A percentile compares a stretch with the other conserved stretches of the same genome.
These are phyloP conservation scores for Monosporascus sp. DNA, from an alignment of 2,329 filamentous ascomycete species.

Conservation along the genomic window DNA sequence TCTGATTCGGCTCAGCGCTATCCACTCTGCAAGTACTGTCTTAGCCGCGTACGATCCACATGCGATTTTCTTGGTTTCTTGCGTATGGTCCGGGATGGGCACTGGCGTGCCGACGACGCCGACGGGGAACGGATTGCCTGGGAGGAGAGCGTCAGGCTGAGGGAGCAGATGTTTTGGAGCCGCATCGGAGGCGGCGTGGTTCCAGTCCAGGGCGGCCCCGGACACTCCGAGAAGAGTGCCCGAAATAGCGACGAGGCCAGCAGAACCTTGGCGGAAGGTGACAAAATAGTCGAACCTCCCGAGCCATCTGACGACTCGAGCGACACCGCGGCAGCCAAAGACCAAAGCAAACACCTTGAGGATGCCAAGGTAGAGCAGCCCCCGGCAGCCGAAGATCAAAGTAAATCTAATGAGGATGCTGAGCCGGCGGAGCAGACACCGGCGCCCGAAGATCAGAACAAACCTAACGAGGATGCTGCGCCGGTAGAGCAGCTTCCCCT, in stretches of 20 bases:
- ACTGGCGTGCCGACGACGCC: slow-evolving; percentile 78
- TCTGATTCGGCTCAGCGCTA: slow-evolving; percentile 82
- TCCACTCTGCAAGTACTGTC: slow-evolving; percentile 83
- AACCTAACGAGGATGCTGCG: neutral
- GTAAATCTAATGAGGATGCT: neutral
- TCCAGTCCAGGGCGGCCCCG: slow-evolving; percentile 44
- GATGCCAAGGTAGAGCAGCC: slow-evolving; percentile 1
- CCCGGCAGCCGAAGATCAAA: neutral
- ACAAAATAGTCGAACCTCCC: slow-evolving; percentile 3
- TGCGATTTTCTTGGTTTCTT: slow-evolving; percentile 93
- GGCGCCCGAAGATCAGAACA: neutral
- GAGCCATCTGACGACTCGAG: slow-evolving; percentile 6
- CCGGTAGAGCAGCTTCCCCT: neutral
- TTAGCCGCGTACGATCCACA: slow-evolving; percentile 75
- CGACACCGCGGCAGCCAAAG: slow-evolving; percentile 6
- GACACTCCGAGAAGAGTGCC: slow-evolving; percentile 25
- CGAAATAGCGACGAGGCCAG: slow-evolving; percentile 29
- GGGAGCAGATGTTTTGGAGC: slow-evolving; percentile 97
- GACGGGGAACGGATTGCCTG: slow-evolving; percentile 84
- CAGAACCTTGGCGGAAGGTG: slow-evolving; percentile 6
- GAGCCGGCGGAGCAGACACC: neutral
- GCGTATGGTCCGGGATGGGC: slow-evolving; percentile 84
- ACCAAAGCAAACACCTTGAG: slow-evolving; percentile 1
- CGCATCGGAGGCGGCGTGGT: slow-evolving; percentile 87
- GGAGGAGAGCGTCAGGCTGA: slow-evolving; percentile 86